Evolutionary conservation across 176 grass and related monocot genomes (phyloP).

Genomic region (Carex kokanica): DNA sequence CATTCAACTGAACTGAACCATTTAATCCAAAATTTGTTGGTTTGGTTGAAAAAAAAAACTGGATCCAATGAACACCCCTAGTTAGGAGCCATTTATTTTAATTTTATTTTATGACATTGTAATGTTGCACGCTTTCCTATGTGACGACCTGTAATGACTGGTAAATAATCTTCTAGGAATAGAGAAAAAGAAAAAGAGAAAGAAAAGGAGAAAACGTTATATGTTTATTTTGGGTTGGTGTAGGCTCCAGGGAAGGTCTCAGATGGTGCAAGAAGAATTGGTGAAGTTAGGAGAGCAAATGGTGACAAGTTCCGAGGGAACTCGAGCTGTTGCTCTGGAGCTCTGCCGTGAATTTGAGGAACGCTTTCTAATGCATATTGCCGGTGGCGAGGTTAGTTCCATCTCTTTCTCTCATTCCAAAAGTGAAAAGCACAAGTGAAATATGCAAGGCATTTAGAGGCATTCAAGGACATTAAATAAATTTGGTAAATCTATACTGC

Average conservation of each 20-base stretch:
- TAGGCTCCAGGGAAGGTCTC: conserved; percentile 91
- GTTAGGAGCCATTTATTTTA: neutral
- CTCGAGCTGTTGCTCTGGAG: conserved; percentile 79
- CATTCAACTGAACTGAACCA: too few species aligned
- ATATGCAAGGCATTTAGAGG: too few species aligned
- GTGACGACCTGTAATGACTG: neutral
- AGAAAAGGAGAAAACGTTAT: neutral
- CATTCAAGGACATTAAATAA: neutral
- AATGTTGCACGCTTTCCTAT: neutral
- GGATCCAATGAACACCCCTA: too few species aligned
- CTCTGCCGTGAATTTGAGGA: conserved; percentile 90
- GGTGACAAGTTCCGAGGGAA: conserved; percentile 83
- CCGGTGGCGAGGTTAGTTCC: conserved; percentile 75
- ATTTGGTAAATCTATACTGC: neutral
- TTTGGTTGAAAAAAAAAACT: too few species aligned
- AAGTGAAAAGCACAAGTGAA: neutral
- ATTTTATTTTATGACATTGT: neutral
- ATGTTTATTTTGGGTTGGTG: conserved; percentile 15
- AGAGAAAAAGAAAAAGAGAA: neutral
- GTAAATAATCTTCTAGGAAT: neutral
- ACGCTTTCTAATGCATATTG: conserved; percentile 82
- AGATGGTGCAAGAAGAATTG: conserved; percentile 82
- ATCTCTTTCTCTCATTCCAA: neutral
- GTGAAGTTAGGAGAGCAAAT: conserved; percentile 83
- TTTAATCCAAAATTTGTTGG: too few species aligned